Percentiles rank a stretch among this genome's conserved stretches.
Evolutionary conservation across 345 rosid species (phyloP).

Genomic region (Psidium guajava): DNA sequence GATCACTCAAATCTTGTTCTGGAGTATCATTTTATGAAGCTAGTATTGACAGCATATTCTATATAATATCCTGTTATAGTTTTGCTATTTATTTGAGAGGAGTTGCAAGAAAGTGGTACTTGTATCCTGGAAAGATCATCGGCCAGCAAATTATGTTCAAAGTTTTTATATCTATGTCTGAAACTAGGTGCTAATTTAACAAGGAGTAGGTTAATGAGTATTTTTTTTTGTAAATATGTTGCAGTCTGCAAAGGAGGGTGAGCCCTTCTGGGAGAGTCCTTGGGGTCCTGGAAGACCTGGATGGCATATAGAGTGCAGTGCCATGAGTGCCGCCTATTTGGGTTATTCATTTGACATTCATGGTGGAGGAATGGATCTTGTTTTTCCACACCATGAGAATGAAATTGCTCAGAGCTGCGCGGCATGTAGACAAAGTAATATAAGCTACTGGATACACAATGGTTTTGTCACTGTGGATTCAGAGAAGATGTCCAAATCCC

Average conservation of each 20-base stretch:
- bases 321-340: conserved; percentile 89
- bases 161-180: neutral
- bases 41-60: neutral
- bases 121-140: neutral
- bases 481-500: conserved; percentile 96
- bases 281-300: conserved; percentile 99
- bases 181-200: neutral
- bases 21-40: neutral
- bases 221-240: neutral
- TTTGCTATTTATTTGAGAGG: neutral
- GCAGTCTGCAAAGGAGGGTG: conserved; percentile 83
- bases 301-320: conserved; percentile 98
- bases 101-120: too few relatives aligned
- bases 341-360: conserved; percentile 84
- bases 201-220: neutral
- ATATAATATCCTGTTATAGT: neutral
- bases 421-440: conserved; percentile 61
- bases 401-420: conserved; percentile 99
- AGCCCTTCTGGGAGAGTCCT: conserved; percentile 93
- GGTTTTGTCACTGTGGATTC: conserved; percentile 94
- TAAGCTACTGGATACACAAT: conserved; percentile 90
- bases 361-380: conserved; percentile 98
- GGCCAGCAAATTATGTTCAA: neutral
- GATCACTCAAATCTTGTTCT: neutral
- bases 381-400: conserved; percentile 98